Evolutionary conservation across 2,329 filamentous ascomycete genomes (phyloP).

Genomic region (Nigrograna mackinnonii): DNA sequence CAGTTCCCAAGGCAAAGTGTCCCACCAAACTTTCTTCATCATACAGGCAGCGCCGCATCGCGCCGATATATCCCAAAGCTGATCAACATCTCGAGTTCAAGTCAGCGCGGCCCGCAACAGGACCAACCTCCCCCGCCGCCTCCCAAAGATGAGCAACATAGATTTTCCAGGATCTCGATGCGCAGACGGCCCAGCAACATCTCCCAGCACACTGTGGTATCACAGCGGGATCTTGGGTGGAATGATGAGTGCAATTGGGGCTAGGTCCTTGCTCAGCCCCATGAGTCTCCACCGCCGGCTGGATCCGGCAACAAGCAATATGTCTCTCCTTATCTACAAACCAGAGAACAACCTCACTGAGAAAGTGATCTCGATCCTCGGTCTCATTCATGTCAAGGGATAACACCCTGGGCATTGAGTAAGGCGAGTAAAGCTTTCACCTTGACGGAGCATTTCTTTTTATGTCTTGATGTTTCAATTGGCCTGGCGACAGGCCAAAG

Average conservation of each 20-base stretch:
- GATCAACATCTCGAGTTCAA: constrained; percentile 34
- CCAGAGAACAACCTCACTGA: constrained; percentile 31
- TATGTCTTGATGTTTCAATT: constrained; percentile 20
- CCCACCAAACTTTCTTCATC: constrained; percentile 37
- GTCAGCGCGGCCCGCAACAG: constrained; percentile 26
- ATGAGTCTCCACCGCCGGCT: constrained; percentile 31
- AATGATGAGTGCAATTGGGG: constrained; percentile 40
- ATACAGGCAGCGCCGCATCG: constrained; percentile 25
- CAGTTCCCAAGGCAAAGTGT: constrained; percentile 39
- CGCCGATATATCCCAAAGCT: constrained; percentile 38
- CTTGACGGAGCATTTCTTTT: constrained; percentile 33
- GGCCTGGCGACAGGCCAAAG: constrained; percentile 18
- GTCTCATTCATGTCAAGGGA: constrained; percentile 7
- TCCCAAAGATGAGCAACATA: constrained; percentile 38
- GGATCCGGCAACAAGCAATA: constrained; percentile 24
- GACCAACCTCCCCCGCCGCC: constrained; percentile 38
- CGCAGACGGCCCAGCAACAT: constrained; percentile 40
- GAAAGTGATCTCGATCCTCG: constrained; percentile 45
- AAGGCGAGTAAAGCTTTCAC: constrained; percentile 40
- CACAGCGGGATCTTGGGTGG: constrained; percentile 38
- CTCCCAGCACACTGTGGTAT: constrained; percentile 36
- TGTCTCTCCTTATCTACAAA: constrained; percentile 25
- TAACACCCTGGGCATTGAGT: constrained; percentile 6
- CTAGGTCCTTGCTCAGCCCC: constrained; percentile 12
- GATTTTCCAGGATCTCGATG: constrained; percentile 40